A percentile compares a stretch with the other conserved stretches of the same genome.
These are phyloP conservation scores for Talaromyces sp. DNA, from an alignment of 2,329 filamentous ascomycete genomes.

Conservation along the genomic window DNA sequence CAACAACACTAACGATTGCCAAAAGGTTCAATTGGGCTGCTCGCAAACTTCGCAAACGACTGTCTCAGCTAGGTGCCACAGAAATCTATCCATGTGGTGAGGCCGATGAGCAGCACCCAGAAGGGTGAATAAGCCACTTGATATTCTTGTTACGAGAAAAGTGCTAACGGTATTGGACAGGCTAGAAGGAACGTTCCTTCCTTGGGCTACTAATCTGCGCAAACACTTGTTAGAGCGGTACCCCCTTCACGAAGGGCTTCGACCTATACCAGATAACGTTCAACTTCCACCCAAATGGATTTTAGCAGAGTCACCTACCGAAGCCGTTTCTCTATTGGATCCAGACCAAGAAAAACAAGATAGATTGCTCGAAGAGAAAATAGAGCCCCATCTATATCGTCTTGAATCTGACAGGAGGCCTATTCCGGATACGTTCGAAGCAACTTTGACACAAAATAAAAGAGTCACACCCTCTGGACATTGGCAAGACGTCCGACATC, in stretches of 20 bases:
- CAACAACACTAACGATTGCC: not conserved
- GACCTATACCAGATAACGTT: constrained; percentile 69
- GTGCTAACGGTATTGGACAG: constrained; percentile 42
- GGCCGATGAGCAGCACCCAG: constrained; percentile 87
- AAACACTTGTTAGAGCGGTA: constrained; percentile 62
- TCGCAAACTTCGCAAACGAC: constrained; percentile 77
- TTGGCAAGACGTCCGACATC: constrained; percentile 88
- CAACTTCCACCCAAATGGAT: constrained; percentile 73
- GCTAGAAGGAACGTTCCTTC: constrained; percentile 74
- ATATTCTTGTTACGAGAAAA: not conserved
- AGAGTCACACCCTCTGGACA: constrained; percentile 72
- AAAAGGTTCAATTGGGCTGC: constrained; percentile 86
- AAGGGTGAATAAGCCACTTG: constrained; percentile 61
- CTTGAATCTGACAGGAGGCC: constrained; percentile 50
- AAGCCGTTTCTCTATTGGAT: constrained; percentile 8
- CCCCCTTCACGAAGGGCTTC: constrained; percentile 63
- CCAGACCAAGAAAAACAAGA: not conserved
- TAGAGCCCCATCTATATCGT: constrained; percentile 20
- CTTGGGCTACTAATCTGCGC: constrained; percentile 69
- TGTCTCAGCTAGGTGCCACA: constrained; percentile 76
- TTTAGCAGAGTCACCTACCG: constrained; percentile 33
- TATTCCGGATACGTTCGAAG: constrained; percentile 55
- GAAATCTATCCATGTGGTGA: constrained; percentile 76
- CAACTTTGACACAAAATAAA: constrained; percentile 61
- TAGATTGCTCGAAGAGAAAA: not conserved